Evolutionary conservation across 345 rosid genomes (phyloP).

Genomic region (Kandelia obovata): DNA sequence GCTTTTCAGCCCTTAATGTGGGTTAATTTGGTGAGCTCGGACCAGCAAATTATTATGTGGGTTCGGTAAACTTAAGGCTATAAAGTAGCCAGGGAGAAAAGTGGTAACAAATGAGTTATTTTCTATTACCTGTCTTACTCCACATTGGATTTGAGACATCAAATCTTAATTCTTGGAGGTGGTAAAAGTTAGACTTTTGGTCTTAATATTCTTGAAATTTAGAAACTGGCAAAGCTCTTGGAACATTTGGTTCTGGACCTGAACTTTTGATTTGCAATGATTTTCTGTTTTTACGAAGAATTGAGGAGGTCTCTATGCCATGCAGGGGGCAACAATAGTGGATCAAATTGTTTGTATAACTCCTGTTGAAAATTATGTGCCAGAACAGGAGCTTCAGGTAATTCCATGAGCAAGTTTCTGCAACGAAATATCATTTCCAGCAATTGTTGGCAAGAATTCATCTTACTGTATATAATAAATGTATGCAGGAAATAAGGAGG

Average conservation of each 20-base stretch:
- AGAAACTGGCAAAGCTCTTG: not conserved
- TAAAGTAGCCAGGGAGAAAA: no score
- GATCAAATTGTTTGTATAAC: slow-evolving; percentile 76
- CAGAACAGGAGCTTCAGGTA: slow-evolving; percentile 48
- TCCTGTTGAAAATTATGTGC: slow-evolving; percentile 62
- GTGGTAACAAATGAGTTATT: no score
- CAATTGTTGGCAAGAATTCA: slow-evolving; percentile 12
- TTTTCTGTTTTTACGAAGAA: not conserved
- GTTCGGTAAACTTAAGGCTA: no score
- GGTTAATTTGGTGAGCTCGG: no score
- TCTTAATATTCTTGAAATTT: no score
- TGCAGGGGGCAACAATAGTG: slow-evolving; percentile 90
- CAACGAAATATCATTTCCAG: slow-evolving; percentile 2
- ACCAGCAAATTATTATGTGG: no score
- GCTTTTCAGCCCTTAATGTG: no score
- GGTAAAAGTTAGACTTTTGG: no score
- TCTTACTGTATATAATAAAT: slow-evolving; percentile 12
- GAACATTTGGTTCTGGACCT: not conserved
- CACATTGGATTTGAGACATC: no score
- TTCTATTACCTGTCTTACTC: no score
- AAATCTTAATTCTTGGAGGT: no score
- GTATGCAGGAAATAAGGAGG: slow-evolving; percentile 54
- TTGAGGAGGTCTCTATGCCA: not conserved
- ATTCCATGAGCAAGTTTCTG: slow-evolving; percentile 11
- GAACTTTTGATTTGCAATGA: not conserved